Conservation (phyloP, 2,329 filamentous ascomycete species). For the Monilinia fructigena region DNA sequence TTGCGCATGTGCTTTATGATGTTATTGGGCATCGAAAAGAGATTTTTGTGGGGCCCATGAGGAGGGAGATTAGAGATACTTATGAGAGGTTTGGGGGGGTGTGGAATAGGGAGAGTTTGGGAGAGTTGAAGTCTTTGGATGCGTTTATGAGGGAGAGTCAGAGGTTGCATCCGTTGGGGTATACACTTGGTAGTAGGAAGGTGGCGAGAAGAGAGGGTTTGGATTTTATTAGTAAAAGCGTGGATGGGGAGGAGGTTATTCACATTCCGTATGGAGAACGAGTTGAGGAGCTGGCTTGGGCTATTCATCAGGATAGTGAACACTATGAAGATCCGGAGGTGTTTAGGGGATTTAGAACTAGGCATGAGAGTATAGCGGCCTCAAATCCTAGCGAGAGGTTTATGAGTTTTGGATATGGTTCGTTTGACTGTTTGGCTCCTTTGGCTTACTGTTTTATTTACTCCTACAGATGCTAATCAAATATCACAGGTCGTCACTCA, state of each 20-base stretch:
- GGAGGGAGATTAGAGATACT: slow-evolving; percentile 10
- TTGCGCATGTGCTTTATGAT: slow-evolving; percentile 17
- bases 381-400: slow-evolving; percentile 17
- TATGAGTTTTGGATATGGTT: slow-evolving; percentile 20
- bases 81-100: slow-evolving; percentile 3
- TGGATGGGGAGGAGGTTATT: slow-evolving; percentile 8
- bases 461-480: background rate
- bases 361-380: background rate
- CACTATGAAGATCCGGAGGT: slow-evolving; percentile 8
- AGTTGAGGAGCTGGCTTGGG: slow-evolving; percentile 7
- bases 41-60: slow-evolving; percentile 7
- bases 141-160: slow-evolving; percentile 20
- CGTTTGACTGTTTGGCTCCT: background rate
- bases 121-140: slow-evolving; percentile 12
- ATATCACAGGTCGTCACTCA: slow-evolving; percentile 2
- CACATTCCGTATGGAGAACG: slow-evolving; percentile 4
- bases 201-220: slow-evolving; percentile 4
- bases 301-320: slow-evolving; percentile 10
- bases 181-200: slow-evolving; percentile 19
- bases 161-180: slow-evolving; percentile 15
- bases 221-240: background rate
- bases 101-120: slow-evolving; percentile 14
- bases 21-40: slow-evolving; percentile 7
- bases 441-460: background rate
- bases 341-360: slow-evolving; percentile 15